Evolutionary conservation across 139 green algal genomes (phyloP).

Genomic region (Mychonastes homosphaera): DNA sequence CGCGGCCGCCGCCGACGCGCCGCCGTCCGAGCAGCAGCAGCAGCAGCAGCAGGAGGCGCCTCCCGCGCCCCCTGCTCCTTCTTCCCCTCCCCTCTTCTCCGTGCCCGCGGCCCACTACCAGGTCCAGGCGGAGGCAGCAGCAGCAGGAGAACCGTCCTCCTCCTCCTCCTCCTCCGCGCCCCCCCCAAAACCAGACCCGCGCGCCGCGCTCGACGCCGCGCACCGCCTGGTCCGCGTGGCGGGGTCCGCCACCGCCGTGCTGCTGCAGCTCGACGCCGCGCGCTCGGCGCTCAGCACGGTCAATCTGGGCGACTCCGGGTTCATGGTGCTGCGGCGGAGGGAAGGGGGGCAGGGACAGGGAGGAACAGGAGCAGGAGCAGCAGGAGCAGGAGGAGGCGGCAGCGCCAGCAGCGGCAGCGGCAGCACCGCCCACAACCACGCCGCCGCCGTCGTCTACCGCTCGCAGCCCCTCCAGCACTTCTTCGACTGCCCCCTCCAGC

Average conservation of each 20-base stretch:
- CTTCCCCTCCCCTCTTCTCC: neutral
- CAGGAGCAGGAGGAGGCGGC: too few species aligned
- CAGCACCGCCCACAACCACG: too few species aligned
- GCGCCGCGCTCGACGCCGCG: conserved; percentile 41
- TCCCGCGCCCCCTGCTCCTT: neutral
- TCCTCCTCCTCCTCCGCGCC: conserved; percentile 12
- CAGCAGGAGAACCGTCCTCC: neutral
- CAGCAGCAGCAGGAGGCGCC: neutral
- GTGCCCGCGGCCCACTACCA: neutral
- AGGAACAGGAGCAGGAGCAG: neutral
- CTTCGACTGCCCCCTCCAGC: conserved; percentile 69
- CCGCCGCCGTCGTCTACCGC: conserved; percentile 3
- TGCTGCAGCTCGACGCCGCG: conserved; percentile 48
- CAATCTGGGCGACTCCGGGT: conserved; percentile 76
- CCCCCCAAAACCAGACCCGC: conserved; percentile 33
- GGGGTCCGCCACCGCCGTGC: conserved; percentile 57
- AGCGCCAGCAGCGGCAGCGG: too few species aligned
- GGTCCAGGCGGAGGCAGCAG: neutral
- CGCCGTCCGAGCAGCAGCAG: conserved; percentile 1
- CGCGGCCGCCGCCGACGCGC: neutral
- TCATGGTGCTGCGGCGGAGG: conserved; percentile 58
- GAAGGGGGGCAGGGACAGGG: conserved; percentile 29
- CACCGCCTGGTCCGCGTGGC: conserved; percentile 49
- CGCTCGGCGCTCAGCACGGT: conserved; percentile 28
- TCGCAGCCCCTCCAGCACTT: conserved; percentile 48